Evolutionary conservation across 2,329 filamentous ascomycete genomes (phyloP), one percentile per base, ranked within the genome.

Genomic region (Mycosphaerella sp.): DNA sequence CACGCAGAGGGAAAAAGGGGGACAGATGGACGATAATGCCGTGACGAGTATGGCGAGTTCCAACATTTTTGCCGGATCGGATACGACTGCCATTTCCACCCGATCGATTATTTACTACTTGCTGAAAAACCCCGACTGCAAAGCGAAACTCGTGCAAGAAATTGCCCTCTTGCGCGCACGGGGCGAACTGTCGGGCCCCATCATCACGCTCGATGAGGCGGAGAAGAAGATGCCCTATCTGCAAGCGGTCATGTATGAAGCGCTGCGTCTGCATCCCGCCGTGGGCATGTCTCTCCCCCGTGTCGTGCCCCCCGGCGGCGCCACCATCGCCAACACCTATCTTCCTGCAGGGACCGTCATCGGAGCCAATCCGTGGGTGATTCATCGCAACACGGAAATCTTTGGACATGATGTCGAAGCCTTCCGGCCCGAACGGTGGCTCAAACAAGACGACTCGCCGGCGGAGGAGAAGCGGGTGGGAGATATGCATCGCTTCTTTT

Each of bases 401-500:
- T 69, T 56, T 44, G 67, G 67, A 6, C 53, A 62, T 3, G 66
- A 70, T 47, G 65, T 62, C 11, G 67, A 71, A 23, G 48, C 48
- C 2, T 72, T 70, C 52, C 47, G 66, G 9, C 69, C 69, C 1
- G 69, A 71, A 52, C 51, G 68, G 2, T 71, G 68, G 68, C 41
- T 71, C 44, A 58, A 62, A 36, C 59, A 62, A 8, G 59, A 63
- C 11, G 40, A 23, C 17, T 42, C 40, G 2, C 10, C 10, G 2
- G 40, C 40, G 4, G 40, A 42, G 14, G 40, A 42, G 40, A 42
- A 23, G 17, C 40, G 40, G 7, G 40, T 42, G 7, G 40, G 26
- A 8, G 39, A 0, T 80, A 85, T 32, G 80, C 80, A 4, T 81
- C 81, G 41, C n/a, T 43, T 34, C 41, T 49, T 48, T n/a, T 46